Percentiles rank a stretch among this genome's conserved stretches.
phyloP scores from a whole-genome alignment of 2,329 filamentous ascomycete genomes.

The Alternaria postmessia region DNA sequence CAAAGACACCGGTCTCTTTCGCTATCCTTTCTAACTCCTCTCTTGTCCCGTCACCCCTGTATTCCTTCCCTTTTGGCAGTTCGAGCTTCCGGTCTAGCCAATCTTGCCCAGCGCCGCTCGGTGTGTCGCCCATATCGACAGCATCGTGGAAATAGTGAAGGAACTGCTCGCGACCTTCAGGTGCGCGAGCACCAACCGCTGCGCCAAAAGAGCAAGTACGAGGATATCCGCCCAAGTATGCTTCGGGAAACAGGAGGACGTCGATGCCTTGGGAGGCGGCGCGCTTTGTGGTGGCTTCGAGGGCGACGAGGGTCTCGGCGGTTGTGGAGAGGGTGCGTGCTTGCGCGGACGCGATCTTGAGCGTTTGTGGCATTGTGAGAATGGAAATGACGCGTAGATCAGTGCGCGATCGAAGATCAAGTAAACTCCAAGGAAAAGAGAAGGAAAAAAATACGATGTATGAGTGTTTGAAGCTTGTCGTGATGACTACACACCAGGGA shows the following conservation, averaged over 20 bases:
- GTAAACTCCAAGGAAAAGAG: not conserved
- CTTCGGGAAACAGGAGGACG: slow-evolving; percentile 88
- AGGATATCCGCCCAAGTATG: slow-evolving; percentile 90
- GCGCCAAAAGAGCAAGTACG: slow-evolving; percentile 81
- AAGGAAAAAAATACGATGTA: not conserved
- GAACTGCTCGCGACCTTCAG: slow-evolving; percentile 80
- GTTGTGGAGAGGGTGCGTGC: slow-evolving; percentile 57
- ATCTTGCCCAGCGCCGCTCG: slow-evolving; percentile 70
- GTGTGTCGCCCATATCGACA: slow-evolving; percentile 85
- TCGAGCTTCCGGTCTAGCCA: slow-evolving; percentile 73
- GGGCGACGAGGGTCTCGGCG: slow-evolving; percentile 69
- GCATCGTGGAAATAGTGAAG: slow-evolving; percentile 79
- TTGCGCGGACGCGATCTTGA: slow-evolving; percentile 61
- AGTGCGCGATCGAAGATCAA: not conserved
- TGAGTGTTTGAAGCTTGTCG: not conserved
- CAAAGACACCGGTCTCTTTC: slow-evolving; percentile 78
- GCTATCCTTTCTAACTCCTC: slow-evolving; percentile 82
- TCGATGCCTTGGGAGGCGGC: slow-evolving; percentile 70
- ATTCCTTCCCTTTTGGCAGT: slow-evolving; percentile 55
- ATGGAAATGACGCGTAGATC: not conserved
- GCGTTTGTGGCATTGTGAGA: slow-evolving; percentile 52
- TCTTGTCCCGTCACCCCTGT: slow-evolving; percentile 76
- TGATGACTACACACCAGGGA: not conserved
- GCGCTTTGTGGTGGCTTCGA: slow-evolving; percentile 68
- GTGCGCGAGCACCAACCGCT: slow-evolving; percentile 72